A percentile compares a stretch with the other conserved stretches of the same genome.
phyloP scores from a whole-genome alignment of 352 stramenopile genomes.

The Phytopythium oedochilum region DNA sequence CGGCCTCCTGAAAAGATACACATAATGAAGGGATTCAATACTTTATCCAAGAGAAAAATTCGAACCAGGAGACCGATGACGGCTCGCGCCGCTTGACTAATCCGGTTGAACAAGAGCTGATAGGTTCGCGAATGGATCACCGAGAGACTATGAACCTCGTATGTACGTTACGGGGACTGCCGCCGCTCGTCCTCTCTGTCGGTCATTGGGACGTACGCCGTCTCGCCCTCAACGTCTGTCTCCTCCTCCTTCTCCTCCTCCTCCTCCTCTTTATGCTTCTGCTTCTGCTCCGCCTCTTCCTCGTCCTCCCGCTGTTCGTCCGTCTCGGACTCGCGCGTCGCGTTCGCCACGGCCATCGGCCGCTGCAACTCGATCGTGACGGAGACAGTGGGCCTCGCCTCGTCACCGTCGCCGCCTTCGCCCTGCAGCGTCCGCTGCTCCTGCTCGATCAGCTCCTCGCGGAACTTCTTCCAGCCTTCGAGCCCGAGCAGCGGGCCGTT shows the following conservation, averaged over 20 bases:
- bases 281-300: background rate
- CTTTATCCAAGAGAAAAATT: background rate
- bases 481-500: slow-evolving; percentile 17
- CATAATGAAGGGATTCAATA: background rate
- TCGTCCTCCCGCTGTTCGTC: background rate
- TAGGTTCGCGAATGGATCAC: too few relatives aligned
- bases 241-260: background rate
- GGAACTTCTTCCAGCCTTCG: slow-evolving; percentile 24
- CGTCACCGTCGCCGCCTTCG: background rate
- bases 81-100: background rate
- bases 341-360: background rate
- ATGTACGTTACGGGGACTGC: background rate
- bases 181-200: background rate
- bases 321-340: background rate
- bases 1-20: too few relatives aligned
- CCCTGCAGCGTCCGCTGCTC: slow-evolving; percentile 2
- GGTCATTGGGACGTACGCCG: background rate
- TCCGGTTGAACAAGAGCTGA: background rate
- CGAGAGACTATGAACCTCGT: too few relatives aligned
- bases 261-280: background rate
- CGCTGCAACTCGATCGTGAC: slow-evolving; percentile 3
- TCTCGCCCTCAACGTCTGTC: background rate
- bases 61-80: background rate
- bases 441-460: slow-evolving; percentile 24
- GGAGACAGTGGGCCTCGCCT: background rate